A percentile compares a stretch with the other conserved stretches of the same genome.
phyloP scores from a whole-genome alignment of 768 basidiomycete species.

The Lactifluus hygrophoroides region DNA sequence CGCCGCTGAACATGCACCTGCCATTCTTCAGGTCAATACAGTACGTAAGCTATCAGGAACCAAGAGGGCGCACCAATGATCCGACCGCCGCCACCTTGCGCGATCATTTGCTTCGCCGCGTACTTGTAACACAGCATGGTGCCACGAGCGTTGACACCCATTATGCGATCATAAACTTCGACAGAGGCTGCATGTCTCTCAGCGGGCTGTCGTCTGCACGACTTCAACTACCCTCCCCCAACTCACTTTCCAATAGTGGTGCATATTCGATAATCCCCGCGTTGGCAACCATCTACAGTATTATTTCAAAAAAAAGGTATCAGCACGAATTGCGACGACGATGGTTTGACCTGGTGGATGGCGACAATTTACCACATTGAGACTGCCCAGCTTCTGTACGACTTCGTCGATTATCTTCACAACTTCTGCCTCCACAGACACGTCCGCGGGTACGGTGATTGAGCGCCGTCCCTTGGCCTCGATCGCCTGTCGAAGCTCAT shows the following conservation, averaged over 20 bases:
- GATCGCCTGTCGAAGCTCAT: conserved; percentile 1
- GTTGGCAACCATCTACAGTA: conserved; percentile 22
- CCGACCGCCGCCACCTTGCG: conserved; percentile 16
- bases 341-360: neutral
- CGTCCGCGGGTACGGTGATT: conserved; percentile 7
- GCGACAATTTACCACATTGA: conserved; percentile 9
- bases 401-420: neutral
- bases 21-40: neutral
- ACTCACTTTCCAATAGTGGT: neutral
- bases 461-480: conserved; percentile 8
- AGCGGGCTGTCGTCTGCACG: neutral
- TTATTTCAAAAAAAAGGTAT: neutral
- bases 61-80: neutral
- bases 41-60: neutral
- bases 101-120: conserved; percentile 23
- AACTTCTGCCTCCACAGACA: conserved; percentile 12
- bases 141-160: conserved; percentile 8
- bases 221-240: too few species aligned
- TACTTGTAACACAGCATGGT: conserved; percentile 23
- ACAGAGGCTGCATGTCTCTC: neutral
- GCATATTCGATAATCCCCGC: neutral
- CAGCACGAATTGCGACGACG: neutral
- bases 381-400: conserved; percentile 9
- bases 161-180: conserved; percentile 2
- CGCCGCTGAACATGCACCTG: conserved; percentile 5